These are phyloP conservation scores for Panaeolus papilionaceus DNA, from an alignment of 768 basidiomycete genomes.

Conservation along the genomic window DNA sequence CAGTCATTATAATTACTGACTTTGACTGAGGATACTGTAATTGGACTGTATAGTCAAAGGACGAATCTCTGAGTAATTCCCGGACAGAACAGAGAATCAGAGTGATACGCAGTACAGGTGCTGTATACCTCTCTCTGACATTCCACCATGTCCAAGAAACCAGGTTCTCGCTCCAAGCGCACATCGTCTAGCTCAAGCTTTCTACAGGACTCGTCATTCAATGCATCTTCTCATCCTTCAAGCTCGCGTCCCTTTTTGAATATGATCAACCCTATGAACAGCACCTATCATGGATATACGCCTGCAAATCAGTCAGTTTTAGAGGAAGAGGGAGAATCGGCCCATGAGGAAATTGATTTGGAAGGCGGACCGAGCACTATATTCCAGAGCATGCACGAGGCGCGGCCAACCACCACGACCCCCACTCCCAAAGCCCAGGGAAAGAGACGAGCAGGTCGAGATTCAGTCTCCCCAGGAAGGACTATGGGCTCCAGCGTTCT, in stretches of 20 bases:
- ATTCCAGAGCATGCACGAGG: conserved; percentile 37
- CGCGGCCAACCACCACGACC: conserved; percentile 28
- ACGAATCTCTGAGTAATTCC: conserved; percentile 2
- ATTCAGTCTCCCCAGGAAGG: conserved; percentile 60
- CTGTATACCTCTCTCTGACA: neutral
- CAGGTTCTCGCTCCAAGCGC: conserved; percentile 28
- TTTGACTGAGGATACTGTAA: neutral
- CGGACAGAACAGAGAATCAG: neutral
- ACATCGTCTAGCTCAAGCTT: conserved; percentile 40
- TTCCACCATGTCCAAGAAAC: conserved; percentile 34
- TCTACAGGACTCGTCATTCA: conserved; percentile 42
- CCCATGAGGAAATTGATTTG: conserved; percentile 60
- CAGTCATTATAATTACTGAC: neutral
- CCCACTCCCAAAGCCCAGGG: conserved; percentile 42
- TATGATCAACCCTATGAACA: conserved; percentile 83
- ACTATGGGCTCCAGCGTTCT: conserved; percentile 41
- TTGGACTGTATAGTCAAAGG: conserved; percentile 11
- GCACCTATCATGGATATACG: conserved; percentile 75
- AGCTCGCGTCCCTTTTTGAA: conserved; percentile 80
- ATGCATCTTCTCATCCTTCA: conserved; percentile 47
- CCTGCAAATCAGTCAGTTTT: conserved; percentile 74
- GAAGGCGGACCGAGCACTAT: conserved; percentile 62
- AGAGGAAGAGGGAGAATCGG: conserved; percentile 67
- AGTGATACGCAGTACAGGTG: conserved; percentile 4
- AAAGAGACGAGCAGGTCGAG: conserved; percentile 65